Evolutionary conservation across 768 basidiomycete species (phyloP), one percentile per base, ranked within the genome.

Genomic region (Daedalea quercina): DNA sequence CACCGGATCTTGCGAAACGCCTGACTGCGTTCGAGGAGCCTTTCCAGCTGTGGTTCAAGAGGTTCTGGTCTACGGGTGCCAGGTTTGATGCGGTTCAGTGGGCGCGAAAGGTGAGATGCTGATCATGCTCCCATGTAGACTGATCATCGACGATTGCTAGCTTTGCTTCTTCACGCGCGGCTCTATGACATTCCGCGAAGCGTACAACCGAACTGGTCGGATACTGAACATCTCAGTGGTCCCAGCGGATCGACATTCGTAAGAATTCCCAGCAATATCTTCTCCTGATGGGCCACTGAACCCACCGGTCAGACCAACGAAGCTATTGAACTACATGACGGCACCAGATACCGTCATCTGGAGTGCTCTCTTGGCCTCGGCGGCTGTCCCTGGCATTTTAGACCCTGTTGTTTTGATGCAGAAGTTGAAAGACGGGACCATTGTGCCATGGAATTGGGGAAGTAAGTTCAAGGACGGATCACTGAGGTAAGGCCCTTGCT

Each of bases 351-450:
- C 86, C 2, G 73, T 90, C 19, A 87, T 90, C 51, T 90, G 87
- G 87, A 84, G 80, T 42, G 85, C 87, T 2, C 61, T 90, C 34
- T 70, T 95, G 40, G 92, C 93, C 6, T 93, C 91, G 3, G 94
- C 94, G 2, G 94, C 95, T 22, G 94, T 96, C 1, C 95, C 94
- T 0, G 93, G 95, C 0, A 95, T 97, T 59, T 67, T 97, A 40
- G 94, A 96, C 60, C 93, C 95, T 3, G 95, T 98, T 15, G 93
- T 94, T 0, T 69, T 99, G 50, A 90, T 99, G 88, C 88, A 92
- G 65, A 97, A 95, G 68, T 77, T 85, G 22, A 80, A 76, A 55
- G 85, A 85, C 56, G 94, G 91, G 1, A 79, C 75, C 37, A 71
- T 94, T 50, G 79, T 90, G 7, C 94, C 94, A 0, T 94, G 93